phyloP scores from a whole-genome alignment of 2,329 filamentous ascomycete species.

The Neonectria neomacrospora region DNA sequence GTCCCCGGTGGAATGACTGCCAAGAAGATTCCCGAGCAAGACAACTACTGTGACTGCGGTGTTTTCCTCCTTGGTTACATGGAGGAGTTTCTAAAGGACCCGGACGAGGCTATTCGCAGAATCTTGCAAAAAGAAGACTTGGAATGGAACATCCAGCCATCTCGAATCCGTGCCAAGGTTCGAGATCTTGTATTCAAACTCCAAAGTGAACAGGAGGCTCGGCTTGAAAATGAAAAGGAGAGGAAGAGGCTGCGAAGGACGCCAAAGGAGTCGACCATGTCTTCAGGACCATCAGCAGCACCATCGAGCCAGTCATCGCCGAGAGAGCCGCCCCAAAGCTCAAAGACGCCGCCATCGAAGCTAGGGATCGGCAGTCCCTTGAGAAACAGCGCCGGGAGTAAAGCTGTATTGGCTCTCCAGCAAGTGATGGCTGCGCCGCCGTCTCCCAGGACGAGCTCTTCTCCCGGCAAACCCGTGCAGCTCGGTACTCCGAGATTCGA shows the following conservation, averaged over 20 bases:
- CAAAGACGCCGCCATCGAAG: conserved; percentile 28
- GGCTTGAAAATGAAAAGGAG: conserved; percentile 53
- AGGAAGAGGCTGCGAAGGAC: conserved; percentile 46
- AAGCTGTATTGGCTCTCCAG: conserved; percentile 6
- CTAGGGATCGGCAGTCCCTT: conserved; percentile 18
- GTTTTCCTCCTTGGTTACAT: conserved; percentile 88
- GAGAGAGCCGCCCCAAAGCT: conserved; percentile 23
- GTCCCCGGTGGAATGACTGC: conserved; percentile 69
- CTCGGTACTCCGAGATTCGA: conserved; percentile 22
- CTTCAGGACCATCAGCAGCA: conserved; percentile 25
- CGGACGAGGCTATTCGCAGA: conserved; percentile 74
- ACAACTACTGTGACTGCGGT: conserved; percentile 90
- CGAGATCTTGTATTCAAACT: conserved; percentile 73
- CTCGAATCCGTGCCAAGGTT: conserved; percentile 71
- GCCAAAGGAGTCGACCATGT: conserved; percentile 40
- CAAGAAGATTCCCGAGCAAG: conserved; percentile 79
- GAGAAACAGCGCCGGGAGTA: conserved; percentile 16
- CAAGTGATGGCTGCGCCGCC: conserved; percentile 10
- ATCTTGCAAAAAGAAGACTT: conserved; percentile 69
- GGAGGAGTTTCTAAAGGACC: conserved; percentile 80
- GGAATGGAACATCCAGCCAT: conserved; percentile 65
- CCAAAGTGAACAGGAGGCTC: conserved; percentile 65
- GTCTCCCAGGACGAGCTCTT: conserved; percentile 6
- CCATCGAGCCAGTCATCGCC: conserved; percentile 31
- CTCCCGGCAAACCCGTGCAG: conserved; percentile 20